A percentile compares a stretch with the other conserved stretches of the same genome.
Evolutionary conservation across 306 rosid species (phyloP).

Genomic region (Benincasa hispida): DNA sequence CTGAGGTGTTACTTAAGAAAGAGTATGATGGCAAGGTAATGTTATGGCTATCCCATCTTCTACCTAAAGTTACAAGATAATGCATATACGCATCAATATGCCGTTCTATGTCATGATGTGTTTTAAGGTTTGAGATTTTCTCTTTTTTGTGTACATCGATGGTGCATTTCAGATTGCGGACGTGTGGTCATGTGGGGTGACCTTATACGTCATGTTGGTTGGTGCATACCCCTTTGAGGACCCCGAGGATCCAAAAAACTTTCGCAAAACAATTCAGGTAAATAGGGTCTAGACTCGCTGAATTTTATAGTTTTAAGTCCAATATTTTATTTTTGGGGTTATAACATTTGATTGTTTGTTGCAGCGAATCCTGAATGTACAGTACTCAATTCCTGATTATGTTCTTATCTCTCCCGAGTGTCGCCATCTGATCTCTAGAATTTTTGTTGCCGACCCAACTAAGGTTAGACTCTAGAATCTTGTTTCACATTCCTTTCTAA

Average conservation of each 20-base stretch:
- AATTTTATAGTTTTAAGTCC: not conserved
- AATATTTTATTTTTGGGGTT: slow-evolving; percentile 2
- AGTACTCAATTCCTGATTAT: slow-evolving; percentile 86
- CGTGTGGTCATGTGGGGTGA: slow-evolving; percentile 99
- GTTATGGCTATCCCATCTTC: no score
- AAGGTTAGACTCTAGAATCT: slow-evolving; percentile 30
- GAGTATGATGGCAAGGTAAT: slow-evolving; percentile 92
- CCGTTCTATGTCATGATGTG: not conserved
- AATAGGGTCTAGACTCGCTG: not conserved
- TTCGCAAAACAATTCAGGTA: slow-evolving; percentile 89
- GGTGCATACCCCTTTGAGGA: slow-evolving; percentile 98
- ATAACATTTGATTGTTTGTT: slow-evolving; percentile 13
- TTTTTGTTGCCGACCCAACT: slow-evolving; percentile 78
- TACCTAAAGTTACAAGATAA: no score
- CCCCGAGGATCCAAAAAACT: slow-evolving; percentile 91
- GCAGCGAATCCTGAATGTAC: slow-evolving; percentile 93
- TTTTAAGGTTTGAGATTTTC: not conserved
- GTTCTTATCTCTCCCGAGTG: slow-evolving; percentile 87
- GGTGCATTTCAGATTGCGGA: slow-evolving; percentile 63
- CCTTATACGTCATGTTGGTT: slow-evolving; percentile 94
- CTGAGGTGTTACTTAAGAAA: slow-evolving; percentile 73
- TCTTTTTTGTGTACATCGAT: not conserved
- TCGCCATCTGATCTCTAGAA: slow-evolving; percentile 75
- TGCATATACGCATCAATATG: not conserved
- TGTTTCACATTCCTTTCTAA: not conserved